These are phyloP conservation scores for Neoarthrinium moseri DNA, from an alignment of 2,329 filamentous ascomycete species.

Conservation along the genomic window DNA sequence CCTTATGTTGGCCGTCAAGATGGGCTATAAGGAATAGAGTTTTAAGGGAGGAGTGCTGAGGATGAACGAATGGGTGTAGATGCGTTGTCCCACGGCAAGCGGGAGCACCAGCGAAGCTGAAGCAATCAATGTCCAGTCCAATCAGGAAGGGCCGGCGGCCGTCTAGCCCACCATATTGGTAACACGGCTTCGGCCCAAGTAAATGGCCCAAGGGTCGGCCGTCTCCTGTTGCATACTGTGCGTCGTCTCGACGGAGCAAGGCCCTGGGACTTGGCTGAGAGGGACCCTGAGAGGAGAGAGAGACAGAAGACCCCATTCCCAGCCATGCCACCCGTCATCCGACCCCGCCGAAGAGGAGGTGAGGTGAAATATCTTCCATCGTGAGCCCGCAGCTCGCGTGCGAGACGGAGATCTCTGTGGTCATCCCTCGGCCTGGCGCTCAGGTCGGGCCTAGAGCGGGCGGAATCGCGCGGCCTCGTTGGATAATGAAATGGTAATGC, in stretches of 20 bases:
- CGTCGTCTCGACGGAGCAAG: background rate
- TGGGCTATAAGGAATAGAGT: background rate
- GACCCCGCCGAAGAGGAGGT: too few species aligned
- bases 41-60: background rate
- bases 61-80: slow-evolving; percentile 6
- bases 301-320: too few species aligned
- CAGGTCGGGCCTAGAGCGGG: background rate
- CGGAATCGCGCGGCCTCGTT: slow-evolving; percentile 4
- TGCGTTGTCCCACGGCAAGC: slow-evolving; percentile 12
- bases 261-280: slow-evolving; percentile 3
- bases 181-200: slow-evolving; percentile 6
- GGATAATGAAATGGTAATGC: slow-evolving; percentile 7
- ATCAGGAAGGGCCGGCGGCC: slow-evolving; percentile 3
- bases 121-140: slow-evolving; percentile 11
- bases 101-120: slow-evolving; percentile 9
- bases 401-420: too few species aligned
- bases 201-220: background rate
- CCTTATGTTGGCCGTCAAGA: background rate
- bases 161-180: slow-evolving; percentile 7
- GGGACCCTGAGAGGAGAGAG: too few species aligned
- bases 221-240: slow-evolving; percentile 5
- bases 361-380: too few species aligned
- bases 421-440: background rate
- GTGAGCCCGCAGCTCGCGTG: too few species aligned
- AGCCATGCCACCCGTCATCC: too few species aligned